Conservation (phyloP, 192 early-diverging fungal species). For the Geranomyces michiganensis region DNA sequence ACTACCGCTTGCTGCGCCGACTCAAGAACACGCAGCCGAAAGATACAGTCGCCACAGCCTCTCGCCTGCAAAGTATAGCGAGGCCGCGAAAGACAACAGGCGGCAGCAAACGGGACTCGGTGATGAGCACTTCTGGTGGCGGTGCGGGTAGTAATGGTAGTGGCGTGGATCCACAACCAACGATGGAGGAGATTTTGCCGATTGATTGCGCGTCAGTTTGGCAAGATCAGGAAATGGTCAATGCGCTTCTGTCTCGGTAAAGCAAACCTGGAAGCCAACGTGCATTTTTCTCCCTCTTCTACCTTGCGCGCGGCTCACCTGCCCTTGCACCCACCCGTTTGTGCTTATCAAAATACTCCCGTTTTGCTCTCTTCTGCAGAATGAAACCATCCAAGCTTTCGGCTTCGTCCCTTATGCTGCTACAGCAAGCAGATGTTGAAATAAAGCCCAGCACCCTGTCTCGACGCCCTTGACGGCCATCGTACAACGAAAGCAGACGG, state of each 20-base stretch:
- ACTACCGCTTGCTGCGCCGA: slow-evolving; percentile 47
- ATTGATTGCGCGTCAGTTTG: slow-evolving; percentile 46
- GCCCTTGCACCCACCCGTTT: too few species aligned
- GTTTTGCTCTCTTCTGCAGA: slow-evolving; percentile 18
- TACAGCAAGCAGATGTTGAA: slow-evolving; percentile 25
- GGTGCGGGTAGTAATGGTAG: neutral
- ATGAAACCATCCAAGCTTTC: slow-evolving; percentile 37
- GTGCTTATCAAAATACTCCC: neutral
- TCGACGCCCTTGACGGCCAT: neutral
- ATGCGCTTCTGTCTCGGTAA: slow-evolving; percentile 25
- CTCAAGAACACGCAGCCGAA: slow-evolving; percentile 30
- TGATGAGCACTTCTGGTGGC: neutral
- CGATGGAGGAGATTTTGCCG: slow-evolving; percentile 42
- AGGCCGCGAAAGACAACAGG: too few species aligned
- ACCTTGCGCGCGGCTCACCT: too few species aligned
- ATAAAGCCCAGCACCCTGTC: neutral
- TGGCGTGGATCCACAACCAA: slow-evolving; percentile 1
- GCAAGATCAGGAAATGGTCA: slow-evolving; percentile 41
- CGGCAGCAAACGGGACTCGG: neutral
- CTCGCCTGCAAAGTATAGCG: neutral
- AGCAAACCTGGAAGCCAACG: too few species aligned
- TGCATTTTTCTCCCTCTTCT: too few species aligned
- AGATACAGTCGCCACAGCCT: neutral
- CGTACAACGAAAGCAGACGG: neutral
- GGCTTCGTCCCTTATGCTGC: slow-evolving; percentile 25